Evolutionary conservation across 345 rosid species (phyloP), one percentile per base, ranked within the genome.

Genomic region (Orychophragmus violaceus): DNA sequence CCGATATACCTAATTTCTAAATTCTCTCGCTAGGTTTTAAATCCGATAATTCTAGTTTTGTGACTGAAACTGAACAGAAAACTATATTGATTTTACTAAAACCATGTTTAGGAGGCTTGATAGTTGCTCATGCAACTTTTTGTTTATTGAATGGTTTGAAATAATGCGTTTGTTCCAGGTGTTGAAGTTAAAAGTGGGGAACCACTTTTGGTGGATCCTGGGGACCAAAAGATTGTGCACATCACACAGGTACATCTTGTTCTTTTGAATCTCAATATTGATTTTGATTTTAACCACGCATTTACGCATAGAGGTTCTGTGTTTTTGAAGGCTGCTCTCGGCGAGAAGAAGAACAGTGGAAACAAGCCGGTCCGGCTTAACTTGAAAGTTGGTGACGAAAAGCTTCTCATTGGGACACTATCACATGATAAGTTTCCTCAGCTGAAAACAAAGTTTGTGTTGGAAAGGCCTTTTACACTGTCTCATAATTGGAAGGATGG

Each of bases 401-500:
- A 84, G 77, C 77, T 82, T 74, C 64, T 85, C 18, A 51, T 91
- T 39, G 96, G 91, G 63, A 84, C 79, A 11, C 86, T 91, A 14
- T 86, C 86, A 22, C 76, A 78, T 28, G 86, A 78, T 5, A 87
- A 83, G 63, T 53, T 78, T 56, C 96, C 94, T 46, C 97, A 86
- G 64, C 28, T 82, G 24, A 11, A 70, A 37, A 74, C 84, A 19
- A 94, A 88, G 72, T 67, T 88, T 75, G 82, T 82, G 28, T 56
- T 88, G 68, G 86, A 86, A 19, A 71, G 46, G 54, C 51, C 53
- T 23, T 86, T 85, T 71, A 82, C 70, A 78, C 74, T 91, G 23
- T 91, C 86, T 24, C 97, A 91, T 70, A 80, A 52, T 37, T 77
- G 84, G 90, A 85, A 79, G 72, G 67, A 78, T 62, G 97, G 90